Base-by-base conservation (phyloP, 805 yeast genomes). In the Candida nanaspora region DNA sequence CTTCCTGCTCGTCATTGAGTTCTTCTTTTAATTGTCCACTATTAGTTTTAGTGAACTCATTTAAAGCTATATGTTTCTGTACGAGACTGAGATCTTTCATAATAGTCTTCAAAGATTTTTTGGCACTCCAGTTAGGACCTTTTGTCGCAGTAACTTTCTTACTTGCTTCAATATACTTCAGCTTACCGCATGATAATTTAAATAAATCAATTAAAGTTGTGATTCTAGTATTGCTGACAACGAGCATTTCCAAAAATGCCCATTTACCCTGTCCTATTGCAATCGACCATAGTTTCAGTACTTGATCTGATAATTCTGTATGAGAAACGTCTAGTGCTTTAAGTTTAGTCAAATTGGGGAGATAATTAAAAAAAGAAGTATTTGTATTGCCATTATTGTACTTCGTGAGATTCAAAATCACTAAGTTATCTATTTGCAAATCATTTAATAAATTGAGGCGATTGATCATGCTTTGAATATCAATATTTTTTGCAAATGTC, bases 401-500 rank as follows among this genome's bases (percentile, higher is more conserved):
- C 10, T 43, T 19, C 1, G 56, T 29, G 1, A 57, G 28, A 22
- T 52, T 50, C 29, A 58, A 36, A 4, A 57, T 35, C 1, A 47
- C 46, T 7, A 56, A 15, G 33, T 43, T 45, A 10, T 41, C 25
- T 18, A 45, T 45, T 18, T 38, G 25, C 10, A 16, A 33, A 6
- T 37, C 21, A 6, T 33, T 21, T 4, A 31, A 31, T 13, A 18
- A 26, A 18, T 44, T 47, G 2, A 53, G 28, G 33, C 48, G 46
- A 3, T 15, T 4, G 7, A 48, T 40, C 34, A 55, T 18, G 2
- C 47, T 26, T 16, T 39, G 31, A 11, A 40, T 43, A 22, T 54
- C 39, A 1, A 57, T 32, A 43, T 63, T 62, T 4, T 49, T 42
- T 32, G 52, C 59, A 2, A 63, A 42, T 6, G 66, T 53, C 43